Conservation (phyloP, 139 green algal genomes). For the Nannochloris sp. region DNA sequence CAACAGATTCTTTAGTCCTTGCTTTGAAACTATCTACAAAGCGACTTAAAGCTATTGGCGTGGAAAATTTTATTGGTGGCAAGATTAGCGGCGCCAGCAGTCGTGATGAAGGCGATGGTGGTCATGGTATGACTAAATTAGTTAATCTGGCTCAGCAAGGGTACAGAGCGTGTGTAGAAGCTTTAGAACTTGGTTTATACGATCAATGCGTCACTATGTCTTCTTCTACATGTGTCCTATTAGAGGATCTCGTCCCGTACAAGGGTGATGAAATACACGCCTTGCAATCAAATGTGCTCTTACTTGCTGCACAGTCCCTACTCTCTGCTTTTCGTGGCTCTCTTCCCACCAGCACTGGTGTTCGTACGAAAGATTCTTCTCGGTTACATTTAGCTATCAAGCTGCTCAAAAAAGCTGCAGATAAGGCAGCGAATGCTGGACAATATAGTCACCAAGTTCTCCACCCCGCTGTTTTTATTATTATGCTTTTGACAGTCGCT, state of each 20-base stretch:
- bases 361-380: too few relatives aligned
- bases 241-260: not conserved
- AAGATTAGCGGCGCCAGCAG: too few relatives aligned
- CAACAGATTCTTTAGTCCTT: not conserved
- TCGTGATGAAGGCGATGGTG: not conserved
- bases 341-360: not conserved
- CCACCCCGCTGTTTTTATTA: too few relatives aligned
- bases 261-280: not conserved
- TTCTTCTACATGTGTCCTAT: not conserved
- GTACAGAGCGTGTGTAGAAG: not conserved
- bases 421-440: not conserved
- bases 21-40: not conserved
- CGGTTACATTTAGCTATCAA: constrained; percentile 4
- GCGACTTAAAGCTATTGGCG: constrained; percentile 9
- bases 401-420: not conserved
- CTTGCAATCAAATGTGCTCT: not conserved
- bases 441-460: constrained; percentile 10
- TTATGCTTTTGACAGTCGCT: not conserved
- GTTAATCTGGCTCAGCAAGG: not conserved
- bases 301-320: constrained; percentile 11
- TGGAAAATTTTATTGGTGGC: not conserved
- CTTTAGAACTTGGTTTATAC: not conserved
- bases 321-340: not conserved
- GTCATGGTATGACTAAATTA: not conserved
- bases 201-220: constrained; percentile 2